Evolutionary conservation across 2,329 filamentous ascomycete species (phyloP), one percentile per base, ranked within the genome.

Genomic region (Colletotrichum sp.): DNA sequence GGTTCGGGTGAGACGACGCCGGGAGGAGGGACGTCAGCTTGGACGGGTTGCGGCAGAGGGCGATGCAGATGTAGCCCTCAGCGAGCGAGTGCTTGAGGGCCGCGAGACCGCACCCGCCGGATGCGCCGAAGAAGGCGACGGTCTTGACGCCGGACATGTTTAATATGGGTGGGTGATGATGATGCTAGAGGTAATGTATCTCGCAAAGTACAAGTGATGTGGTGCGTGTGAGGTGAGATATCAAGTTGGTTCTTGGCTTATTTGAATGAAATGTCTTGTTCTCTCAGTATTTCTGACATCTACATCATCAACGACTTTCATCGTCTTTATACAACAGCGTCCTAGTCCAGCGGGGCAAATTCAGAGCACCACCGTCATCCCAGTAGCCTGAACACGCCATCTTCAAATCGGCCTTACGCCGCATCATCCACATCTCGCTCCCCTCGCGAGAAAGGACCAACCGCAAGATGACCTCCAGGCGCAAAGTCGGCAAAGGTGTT

Each of bases 71-170:
- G 78, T 84, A 79, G 58, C 83, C 83, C n/a, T 80, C 79, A 51
- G 79, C 78, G 33, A 87, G 79, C 54, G 82, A 78, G 61, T 77
- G 78, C 29, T 80, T 80, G 72, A 87, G 84, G 27, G 82, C 79
- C 18, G 81, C 76, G 74, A 84, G 81, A 58, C 83, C 84, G 74
- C 81, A 83, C 68, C 85, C 86, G 58, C 81, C 82, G 6, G 85
- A 86, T 74, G 85, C 83, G 73, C 86, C 86, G 76, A 87, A 82
- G 78, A 86, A 81, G 63, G 82, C 81, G 38, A 83, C 75, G 7
- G 80, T 79, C 51, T 75, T 79, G 66, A 69, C 76, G 31, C 59
- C 6, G 47, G 74, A 71, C 74, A 75, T 73, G 18, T 58, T 72
- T n/a, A 15, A 18, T 61, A 29, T 11, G 11, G 59, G 29, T 4